Percentiles rank a stretch among this genome's conserved stretches.
Evolutionary conservation across 192 early-diverging fungal genomes (phyloP).

Genomic region (Borealophlyctis nickersoniae): DNA sequence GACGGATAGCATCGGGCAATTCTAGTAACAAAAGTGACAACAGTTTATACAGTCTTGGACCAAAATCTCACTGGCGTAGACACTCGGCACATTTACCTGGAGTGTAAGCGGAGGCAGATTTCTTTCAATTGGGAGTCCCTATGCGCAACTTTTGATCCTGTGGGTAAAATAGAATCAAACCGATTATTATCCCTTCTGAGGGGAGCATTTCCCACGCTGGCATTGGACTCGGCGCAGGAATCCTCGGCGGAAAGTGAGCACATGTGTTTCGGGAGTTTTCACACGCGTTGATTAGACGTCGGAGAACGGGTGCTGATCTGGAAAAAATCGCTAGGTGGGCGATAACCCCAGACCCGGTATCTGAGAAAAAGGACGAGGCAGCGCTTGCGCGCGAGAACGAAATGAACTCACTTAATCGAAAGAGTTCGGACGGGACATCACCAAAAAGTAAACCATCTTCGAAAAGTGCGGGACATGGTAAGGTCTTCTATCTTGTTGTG

Average conservation of each 20-base stretch:
- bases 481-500: no score
- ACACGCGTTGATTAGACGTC: not conserved
- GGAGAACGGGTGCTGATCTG: not conserved
- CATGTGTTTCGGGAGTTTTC: not conserved
- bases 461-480: conserved; percentile 2
- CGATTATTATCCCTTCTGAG: conserved; percentile 11
- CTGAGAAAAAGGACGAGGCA: conserved; percentile 19
- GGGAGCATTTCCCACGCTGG: conserved; percentile 22
- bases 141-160: not conserved
- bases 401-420: conserved; percentile 25
- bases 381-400: conserved; percentile 13
- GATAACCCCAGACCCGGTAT: conserved; percentile 2
- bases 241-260: conserved; percentile 28
- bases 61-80: conserved; percentile 34
- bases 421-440: conserved; percentile 4
- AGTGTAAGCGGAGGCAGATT: conserved; percentile 5
- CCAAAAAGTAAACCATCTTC: not conserved
- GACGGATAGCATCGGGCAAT: not conserved
- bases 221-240: conserved; percentile 30
- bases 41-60: not conserved
- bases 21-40: not conserved
- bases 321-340: not conserved
- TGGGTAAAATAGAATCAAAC: conserved; percentile 20
- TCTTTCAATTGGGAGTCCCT: not conserved
- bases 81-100: conserved; percentile 28